These are phyloP conservation scores for Oryza officinalis DNA, from an alignment of 176 grass and related monocot genomes.

Conservation along the genomic window DNA sequence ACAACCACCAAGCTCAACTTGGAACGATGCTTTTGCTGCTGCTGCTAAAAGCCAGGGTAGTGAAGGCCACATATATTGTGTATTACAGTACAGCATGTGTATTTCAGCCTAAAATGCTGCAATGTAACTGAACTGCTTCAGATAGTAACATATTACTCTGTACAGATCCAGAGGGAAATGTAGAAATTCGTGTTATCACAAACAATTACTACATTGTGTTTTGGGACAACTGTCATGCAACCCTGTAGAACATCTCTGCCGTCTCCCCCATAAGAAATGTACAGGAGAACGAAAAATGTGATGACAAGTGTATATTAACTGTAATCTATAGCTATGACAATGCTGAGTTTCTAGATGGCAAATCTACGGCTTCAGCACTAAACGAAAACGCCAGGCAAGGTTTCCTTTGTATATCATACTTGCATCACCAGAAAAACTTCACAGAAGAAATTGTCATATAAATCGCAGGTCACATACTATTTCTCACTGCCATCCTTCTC, in stretches of 20 bases:
- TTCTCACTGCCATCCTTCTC: conserved; percentile 37
- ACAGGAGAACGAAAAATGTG: conserved; percentile 19
- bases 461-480: conserved; percentile 19
- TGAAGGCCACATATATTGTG: too few relatives aligned
- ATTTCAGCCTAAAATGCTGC: neutral
- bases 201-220: conserved; percentile 27
- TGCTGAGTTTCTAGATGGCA: conserved; percentile 3
- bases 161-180: neutral
- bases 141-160: neutral
- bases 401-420: conserved; percentile 3
- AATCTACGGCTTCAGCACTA: conserved; percentile 17
- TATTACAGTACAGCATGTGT: neutral
- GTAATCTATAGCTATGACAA: conserved; percentile 27
- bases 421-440: conserved; percentile 32
- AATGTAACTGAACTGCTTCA: neutral
- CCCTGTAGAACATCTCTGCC: neutral
- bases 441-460: neutral
- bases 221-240: conserved; percentile 9
- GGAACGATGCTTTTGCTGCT: neutral
- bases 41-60: too few relatives aligned
- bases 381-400: neutral
- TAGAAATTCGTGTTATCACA: neutral
- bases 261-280: neutral
- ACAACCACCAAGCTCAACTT: neutral
- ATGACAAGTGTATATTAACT: neutral